phyloP scores from a whole-genome alignment of 2,329 filamentous ascomycete species.

The Sporothrix humicola region DNA sequence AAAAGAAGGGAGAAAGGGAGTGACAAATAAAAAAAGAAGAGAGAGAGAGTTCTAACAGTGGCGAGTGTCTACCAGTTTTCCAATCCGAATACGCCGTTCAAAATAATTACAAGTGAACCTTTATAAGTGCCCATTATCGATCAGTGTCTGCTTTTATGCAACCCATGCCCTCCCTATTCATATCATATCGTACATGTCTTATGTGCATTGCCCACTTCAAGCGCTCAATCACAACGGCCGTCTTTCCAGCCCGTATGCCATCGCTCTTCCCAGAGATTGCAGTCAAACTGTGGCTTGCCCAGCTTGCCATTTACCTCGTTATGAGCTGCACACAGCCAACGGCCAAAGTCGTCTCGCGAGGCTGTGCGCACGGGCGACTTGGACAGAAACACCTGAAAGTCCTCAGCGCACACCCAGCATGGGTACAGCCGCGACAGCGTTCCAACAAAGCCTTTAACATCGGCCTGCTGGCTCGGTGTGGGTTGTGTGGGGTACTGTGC shows the following conservation, averaged over 20 bases:
- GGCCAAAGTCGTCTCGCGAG: conserved; percentile 72
- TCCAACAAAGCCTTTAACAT: conserved; percentile 77
- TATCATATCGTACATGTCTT: not conserved
- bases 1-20: no score
- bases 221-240: conserved; percentile 61
- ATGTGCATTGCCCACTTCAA: not conserved
- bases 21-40: no score
- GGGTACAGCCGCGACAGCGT: conserved; percentile 89
- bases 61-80: not conserved
- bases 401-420: conserved; percentile 93
- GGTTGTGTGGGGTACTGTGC: conserved; percentile 81
- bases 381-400: conserved; percentile 83
- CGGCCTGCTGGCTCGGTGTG: conserved; percentile 69
- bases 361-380: conserved; percentile 68
- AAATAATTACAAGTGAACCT: not conserved
- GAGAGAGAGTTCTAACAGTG: not conserved
- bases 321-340: conserved; percentile 84
- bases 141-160: no score
- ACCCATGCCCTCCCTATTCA: not conserved
- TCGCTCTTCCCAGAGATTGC: conserved; percentile 85
- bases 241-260: conserved; percentile 91
- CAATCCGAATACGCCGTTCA: conserved; percentile 6
- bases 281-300: conserved; percentile 91
- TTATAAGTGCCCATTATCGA: not conserved
- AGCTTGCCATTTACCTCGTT: conserved; percentile 89